Conservation (phyloP, 2,329 filamentous ascomycete genomes). For the Aureobasidium namibiae region DNA sequence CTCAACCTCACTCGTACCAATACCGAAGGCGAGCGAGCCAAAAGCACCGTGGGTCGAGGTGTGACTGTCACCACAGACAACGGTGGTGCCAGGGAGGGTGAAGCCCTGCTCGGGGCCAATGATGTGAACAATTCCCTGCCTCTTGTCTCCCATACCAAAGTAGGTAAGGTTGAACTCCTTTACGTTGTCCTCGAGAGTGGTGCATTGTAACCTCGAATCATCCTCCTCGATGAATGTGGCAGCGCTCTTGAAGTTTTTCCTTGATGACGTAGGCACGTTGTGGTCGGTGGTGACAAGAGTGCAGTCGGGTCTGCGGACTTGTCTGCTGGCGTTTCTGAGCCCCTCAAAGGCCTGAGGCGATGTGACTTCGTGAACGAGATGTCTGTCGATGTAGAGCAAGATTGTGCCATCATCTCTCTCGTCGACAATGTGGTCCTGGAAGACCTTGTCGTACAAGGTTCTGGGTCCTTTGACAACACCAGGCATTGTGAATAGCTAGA, state of each 20-base stretch:
- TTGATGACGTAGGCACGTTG: conserved; percentile 85
- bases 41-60: conserved; percentile 98
- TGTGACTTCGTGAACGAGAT: conserved; percentile 97
- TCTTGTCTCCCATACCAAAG: conserved; percentile 91
- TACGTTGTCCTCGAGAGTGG: conserved; percentile 94
- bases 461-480: conserved; percentile 31
- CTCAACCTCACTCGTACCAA: conserved; percentile 96
- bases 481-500: conserved; percentile 20
- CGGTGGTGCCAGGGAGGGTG: conserved; percentile 91
- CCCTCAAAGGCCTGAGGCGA: conserved; percentile 98
- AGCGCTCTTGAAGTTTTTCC: conserved; percentile 90
- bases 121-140: conserved; percentile 96
- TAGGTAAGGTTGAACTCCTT: conserved; percentile 95
- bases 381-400: conserved; percentile 88
- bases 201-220: conserved; percentile 87
- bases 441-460: conserved; percentile 97
- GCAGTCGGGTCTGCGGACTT: conserved; percentile 89
- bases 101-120: conserved; percentile 98
- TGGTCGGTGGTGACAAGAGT: conserved; percentile 95
- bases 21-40: conserved; percentile 88
- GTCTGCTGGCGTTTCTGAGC: conserved; percentile 76
- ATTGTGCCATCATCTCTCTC: conserved; percentile 91
- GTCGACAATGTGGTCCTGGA: conserved; percentile 88
- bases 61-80: conserved; percentile 96
- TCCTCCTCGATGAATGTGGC: conserved; percentile 89